A percentile compares a stretch with the other conserved stretches of the same genome.
Conservation (phyloP, 2,329 filamentous ascomycete genomes). For the Hypoxylon sp. region DNA sequence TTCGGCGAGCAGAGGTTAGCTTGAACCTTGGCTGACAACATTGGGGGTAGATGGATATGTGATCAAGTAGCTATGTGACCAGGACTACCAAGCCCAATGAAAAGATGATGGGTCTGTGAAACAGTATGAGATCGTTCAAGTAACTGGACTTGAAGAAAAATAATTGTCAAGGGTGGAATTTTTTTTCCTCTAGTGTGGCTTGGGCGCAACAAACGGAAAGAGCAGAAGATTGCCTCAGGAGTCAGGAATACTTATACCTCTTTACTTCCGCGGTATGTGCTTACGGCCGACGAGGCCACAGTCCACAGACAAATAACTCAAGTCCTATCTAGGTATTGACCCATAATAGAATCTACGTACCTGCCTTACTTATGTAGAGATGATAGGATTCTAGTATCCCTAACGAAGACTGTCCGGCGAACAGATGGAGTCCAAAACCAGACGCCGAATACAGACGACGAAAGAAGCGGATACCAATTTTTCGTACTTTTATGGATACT, state of each 20-base stretch:
- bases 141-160: constrained; percentile 18
- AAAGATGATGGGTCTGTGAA: constrained; percentile 18
- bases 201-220: constrained; percentile 19
- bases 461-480: constrained; percentile 22
- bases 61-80: constrained; percentile 2
- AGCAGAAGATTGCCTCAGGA: constrained; percentile 26
- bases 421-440: constrained; percentile 7
- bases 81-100: constrained; percentile 24
- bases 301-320: constrained; percentile 32
- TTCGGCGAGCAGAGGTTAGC: constrained; percentile 53
- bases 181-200: constrained; percentile 23
- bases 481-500: no score
- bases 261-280: constrained; percentile 12
- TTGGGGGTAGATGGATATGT: constrained; percentile 34
- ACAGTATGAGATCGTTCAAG: constrained; percentile 12
- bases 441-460: constrained; percentile 31
- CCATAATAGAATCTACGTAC: background rate
- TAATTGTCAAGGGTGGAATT: background rate
- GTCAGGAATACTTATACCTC: constrained; percentile 43
- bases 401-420: constrained; percentile 30
- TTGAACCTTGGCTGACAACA: constrained; percentile 54
- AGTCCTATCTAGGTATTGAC: constrained; percentile 6
- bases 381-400: constrained; percentile 3
- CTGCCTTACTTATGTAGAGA: background rate
- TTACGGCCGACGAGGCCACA: constrained; percentile 18